Evolutionary conservation across 176 grass and related monocot genomes (phyloP), one percentile per base, ranked within the genome.

Genomic region (Olyra latifolia): DNA sequence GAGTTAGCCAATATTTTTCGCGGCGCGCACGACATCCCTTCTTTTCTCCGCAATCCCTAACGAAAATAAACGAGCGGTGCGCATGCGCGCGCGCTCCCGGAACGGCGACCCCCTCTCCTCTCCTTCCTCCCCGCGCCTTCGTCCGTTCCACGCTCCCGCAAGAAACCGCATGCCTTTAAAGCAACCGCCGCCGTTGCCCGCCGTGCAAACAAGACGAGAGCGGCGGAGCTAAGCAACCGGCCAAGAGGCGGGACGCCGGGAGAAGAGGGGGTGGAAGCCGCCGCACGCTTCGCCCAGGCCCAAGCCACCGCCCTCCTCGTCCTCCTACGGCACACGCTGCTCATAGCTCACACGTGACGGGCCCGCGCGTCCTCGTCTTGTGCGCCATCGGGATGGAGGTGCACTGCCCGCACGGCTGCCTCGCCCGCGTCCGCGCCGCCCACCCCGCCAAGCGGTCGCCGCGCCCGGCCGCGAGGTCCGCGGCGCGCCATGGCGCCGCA

Each of bases 191-290:
- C 68, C 44, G 42, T 48, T 29, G 67, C 67, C 15, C 13, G 43
- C 43, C 43, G 15, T 50, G 30, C 47, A 40, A 54, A 13, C n/a
- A 29, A 9, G 58, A 40, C 55, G 30, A 62, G 42, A 22, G 16
- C 0, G 55, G 22, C 0, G 7, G 70, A 35, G 1, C 32, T 2
- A 61, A 76, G 80, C 61, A 22, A 72, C 29, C 38, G 49, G 17
- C 75, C 77, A 68, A 80, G 61, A 46, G 52, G 76, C 48, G 66
- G 52, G 50, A 60, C 17, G 66, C 53, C 68, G 70, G 69, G 53
- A 70, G 74, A 71, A 75, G 87, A 84, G 82, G 63, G 81, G 81
- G 68, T 80, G 82, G 87, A 84, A 80, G 87, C 76, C 64, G n/a
- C 69, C 52, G 17, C 86, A 22, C 86, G 80, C 81, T 84, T 79